Conservation (phyloP, 1,284 basidiomycete species). For the Peniophora sp. region DNA sequence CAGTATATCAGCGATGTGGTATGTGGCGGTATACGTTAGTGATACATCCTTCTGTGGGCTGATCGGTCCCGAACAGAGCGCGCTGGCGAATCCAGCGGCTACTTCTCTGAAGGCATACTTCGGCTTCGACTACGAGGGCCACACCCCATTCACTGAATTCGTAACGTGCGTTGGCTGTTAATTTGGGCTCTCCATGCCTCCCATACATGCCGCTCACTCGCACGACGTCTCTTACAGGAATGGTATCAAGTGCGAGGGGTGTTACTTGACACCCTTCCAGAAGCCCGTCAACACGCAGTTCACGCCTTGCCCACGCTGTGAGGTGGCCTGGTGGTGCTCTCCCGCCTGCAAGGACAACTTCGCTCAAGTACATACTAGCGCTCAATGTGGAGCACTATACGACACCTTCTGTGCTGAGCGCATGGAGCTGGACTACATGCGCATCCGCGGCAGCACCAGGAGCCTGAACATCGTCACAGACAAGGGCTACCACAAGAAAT, state of each 20-base stretch:
- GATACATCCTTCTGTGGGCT: no score
- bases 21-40: no score
- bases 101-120: no score
- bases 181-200: no score
- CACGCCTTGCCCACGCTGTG: not conserved
- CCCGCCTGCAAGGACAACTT: constrained; percentile 4
- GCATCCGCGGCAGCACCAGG: not conserved
- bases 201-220: no score
- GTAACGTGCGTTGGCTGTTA: no score
- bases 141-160: no score
- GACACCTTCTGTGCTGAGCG: not conserved
- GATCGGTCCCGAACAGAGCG: no score
- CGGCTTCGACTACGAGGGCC: no score
- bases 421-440: constrained; percentile 4
- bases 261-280: constrained; percentile 6
- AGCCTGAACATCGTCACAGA: not conserved
- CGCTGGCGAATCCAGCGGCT: no score
- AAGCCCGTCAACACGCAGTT: not conserved
- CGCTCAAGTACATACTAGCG: not conserved
- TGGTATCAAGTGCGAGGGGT: constrained; percentile 5
- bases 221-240: not conserved
- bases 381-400: constrained; percentile 1
- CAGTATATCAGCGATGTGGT: no score
- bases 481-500: not conserved
- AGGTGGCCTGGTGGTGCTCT: constrained; percentile 6